Conservation (phyloP, 192 early-diverging fungal genomes). For the Coemansia sp. region DNA sequence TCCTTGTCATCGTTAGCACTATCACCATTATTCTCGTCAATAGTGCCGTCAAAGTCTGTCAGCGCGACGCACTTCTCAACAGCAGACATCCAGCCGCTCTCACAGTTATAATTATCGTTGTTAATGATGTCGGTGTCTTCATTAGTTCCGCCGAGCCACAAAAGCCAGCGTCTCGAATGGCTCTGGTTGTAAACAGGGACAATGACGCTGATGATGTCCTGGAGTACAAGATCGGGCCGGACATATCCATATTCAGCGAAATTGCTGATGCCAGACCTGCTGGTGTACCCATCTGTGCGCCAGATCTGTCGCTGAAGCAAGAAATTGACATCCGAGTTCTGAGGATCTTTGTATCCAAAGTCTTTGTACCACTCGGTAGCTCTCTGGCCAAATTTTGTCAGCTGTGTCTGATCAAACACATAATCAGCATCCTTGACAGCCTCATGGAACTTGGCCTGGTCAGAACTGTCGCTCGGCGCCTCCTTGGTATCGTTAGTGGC, state of each 20-base stretch:
- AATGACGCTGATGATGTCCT: conserved; percentile 41
- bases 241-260: conserved; percentile 48
- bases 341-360: conserved; percentile 44
- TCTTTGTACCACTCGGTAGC: conserved; percentile 36
- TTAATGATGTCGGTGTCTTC: conserved; percentile 24
- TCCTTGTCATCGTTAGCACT: conserved; percentile 5
- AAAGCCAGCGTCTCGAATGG: conserved; percentile 29
- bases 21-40: not conserved
- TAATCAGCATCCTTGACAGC: conserved; percentile 61
- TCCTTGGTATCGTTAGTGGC: conserved; percentile 57
- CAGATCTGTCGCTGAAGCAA: conserved; percentile 30
- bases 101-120: conserved; percentile 36
- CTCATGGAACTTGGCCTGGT: conserved; percentile 46
- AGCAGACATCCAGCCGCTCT: conserved; percentile 26
- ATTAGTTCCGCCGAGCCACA: conserved; percentile 39
- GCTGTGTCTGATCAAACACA: conserved; percentile 65
- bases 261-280: conserved; percentile 29
- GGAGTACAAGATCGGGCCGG: conserved; percentile 45
- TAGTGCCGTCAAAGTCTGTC: conserved; percentile 34
- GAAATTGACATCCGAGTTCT: conserved; percentile 34
- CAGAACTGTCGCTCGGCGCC: conserved; percentile 23
- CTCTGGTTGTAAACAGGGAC: conserved; percentile 28
- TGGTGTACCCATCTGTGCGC: conserved; percentile 44
- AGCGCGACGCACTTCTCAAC: conserved; percentile 30
- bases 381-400: conserved; percentile 32